phyloP scores from a whole-genome alignment of 495 filamentous ascomycete genomes.

The Xylaria longipes region DNA sequence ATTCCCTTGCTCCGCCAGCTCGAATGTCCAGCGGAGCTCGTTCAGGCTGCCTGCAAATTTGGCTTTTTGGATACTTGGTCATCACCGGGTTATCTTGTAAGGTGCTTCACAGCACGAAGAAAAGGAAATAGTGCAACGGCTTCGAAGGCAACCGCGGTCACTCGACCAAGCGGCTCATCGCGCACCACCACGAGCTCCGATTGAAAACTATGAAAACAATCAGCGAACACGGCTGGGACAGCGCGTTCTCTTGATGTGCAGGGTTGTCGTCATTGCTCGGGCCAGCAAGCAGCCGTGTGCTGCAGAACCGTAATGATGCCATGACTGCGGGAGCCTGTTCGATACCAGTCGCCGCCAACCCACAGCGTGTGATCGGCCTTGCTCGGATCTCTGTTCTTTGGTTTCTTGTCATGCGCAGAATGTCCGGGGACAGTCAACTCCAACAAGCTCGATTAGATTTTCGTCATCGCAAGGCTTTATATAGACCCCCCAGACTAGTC shows the following conservation, averaged over 20 bases:
- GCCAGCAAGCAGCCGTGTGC: slow-evolving; percentile 12
- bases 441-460: slow-evolving; percentile 29
- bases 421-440: slow-evolving; percentile 30
- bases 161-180: slow-evolving; percentile 24
- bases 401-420: slow-evolving; percentile 38
- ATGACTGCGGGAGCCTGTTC: slow-evolving; percentile 26
- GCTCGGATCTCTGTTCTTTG: slow-evolving; percentile 56
- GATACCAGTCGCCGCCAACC: slow-evolving; percentile 33
- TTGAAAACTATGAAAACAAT: slow-evolving; percentile 64
- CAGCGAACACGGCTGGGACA: slow-evolving; percentile 37
- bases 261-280: slow-evolving; percentile 43
- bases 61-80: slow-evolving; percentile 67
- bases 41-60: slow-evolving; percentile 65
- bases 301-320: slow-evolving; percentile 19
- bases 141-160: slow-evolving; percentile 22
- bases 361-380: slow-evolving; percentile 31
- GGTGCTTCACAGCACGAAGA: slow-evolving; percentile 29
- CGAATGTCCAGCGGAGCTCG: slow-evolving; percentile 27
- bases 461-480: slow-evolving; percentile 37
- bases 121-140: slow-evolving; percentile 28
- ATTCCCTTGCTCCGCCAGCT: slow-evolving; percentile 30
- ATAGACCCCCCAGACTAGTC: not conserved
- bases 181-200: slow-evolving; percentile 51
- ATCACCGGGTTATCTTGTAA: slow-evolving; percentile 57
- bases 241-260: slow-evolving; percentile 29